Percentiles rank a stretch among this genome's conserved stretches.
Conservation (phyloP, 2,329 filamentous ascomycete genomes). For the Cordyceps cateniannulata region DNA sequence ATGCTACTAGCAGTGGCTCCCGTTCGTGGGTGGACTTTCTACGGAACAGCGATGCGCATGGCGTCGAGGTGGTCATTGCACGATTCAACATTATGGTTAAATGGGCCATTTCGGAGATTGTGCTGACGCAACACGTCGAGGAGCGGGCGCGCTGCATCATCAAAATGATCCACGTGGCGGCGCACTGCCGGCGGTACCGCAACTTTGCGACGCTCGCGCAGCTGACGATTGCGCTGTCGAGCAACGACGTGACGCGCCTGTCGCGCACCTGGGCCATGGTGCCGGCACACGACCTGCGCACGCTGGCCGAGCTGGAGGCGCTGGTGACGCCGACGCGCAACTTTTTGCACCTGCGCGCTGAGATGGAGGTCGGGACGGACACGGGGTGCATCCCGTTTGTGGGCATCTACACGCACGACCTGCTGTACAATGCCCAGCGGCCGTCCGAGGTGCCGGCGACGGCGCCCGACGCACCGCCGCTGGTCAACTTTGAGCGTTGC, state of each 20-base stretch:
- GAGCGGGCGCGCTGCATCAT: constrained; percentile 72
- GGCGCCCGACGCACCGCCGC: constrained; percentile 54
- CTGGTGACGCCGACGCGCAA: constrained; percentile 73
- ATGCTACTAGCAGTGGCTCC: constrained; percentile 55
- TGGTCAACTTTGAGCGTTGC: constrained; percentile 80
- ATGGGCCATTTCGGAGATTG: constrained; percentile 74
- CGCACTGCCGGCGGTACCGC: constrained; percentile 65
- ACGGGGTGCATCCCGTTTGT: constrained; percentile 78
- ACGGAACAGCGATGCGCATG: constrained; percentile 62
- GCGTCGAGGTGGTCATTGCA: constrained; percentile 77
- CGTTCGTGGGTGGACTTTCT: constrained; percentile 80
- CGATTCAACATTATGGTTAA: constrained; percentile 86
- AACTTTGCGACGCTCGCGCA: constrained; percentile 84
- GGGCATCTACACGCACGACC: constrained; percentile 75
- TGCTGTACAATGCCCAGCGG: constrained; percentile 75
- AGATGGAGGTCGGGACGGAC: constrained; percentile 67
- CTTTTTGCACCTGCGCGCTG: constrained; percentile 67
- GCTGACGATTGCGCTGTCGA: constrained; percentile 69
- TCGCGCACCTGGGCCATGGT: constrained; percentile 66
- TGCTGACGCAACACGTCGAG: constrained; percentile 64
- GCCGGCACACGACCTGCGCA: constrained; percentile 56
- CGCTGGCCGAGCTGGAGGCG: constrained; percentile 61
- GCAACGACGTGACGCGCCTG: constrained; percentile 63
- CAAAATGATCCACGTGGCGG: constrained; percentile 77
- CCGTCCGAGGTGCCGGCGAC: constrained; percentile 67